Evolutionary conservation across 768 basidiomycete genomes (phyloP).

Genomic region (Clavulina sp.): DNA sequence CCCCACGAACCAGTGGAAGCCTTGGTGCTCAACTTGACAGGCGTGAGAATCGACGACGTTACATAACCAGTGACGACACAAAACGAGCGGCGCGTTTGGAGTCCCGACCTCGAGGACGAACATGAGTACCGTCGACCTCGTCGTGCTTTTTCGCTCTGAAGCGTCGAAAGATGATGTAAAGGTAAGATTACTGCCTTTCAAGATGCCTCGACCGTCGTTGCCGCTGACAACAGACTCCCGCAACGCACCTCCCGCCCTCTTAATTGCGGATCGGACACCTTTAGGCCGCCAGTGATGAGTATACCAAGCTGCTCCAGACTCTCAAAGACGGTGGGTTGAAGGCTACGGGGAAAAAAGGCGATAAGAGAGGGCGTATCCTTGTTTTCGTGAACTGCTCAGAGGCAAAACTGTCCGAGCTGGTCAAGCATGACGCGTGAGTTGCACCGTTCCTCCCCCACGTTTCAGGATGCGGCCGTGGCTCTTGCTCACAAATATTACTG

Average conservation of each 20-base stretch:
- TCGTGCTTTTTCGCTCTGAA: conserved; percentile 49
- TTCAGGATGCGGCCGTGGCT: background rate
- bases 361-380: conserved; percentile 53
- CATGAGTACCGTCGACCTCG: conserved; percentile 46
- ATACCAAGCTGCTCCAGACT: conserved; percentile 40
- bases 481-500: background rate
- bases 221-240: no score
- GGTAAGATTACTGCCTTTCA: conserved; percentile 47
- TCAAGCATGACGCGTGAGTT: conserved; percentile 56
- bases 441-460: background rate
- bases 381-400: conserved; percentile 59
- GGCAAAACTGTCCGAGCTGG: conserved; percentile 40
- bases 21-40: no score
- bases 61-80: no score
- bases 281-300: no score
- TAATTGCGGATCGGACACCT: no score
- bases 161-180: conserved; percentile 39
- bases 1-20: no score
- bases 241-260: no score
- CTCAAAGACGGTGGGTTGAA: conserved; percentile 46
- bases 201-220: no score
- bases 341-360: conserved; percentile 62
- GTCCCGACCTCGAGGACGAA: background rate
- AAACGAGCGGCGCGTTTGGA: no score
- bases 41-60: no score